Evolutionary conservation across 768 basidiomycete species (phyloP).

Genomic region (Leccinum broughii): DNA sequence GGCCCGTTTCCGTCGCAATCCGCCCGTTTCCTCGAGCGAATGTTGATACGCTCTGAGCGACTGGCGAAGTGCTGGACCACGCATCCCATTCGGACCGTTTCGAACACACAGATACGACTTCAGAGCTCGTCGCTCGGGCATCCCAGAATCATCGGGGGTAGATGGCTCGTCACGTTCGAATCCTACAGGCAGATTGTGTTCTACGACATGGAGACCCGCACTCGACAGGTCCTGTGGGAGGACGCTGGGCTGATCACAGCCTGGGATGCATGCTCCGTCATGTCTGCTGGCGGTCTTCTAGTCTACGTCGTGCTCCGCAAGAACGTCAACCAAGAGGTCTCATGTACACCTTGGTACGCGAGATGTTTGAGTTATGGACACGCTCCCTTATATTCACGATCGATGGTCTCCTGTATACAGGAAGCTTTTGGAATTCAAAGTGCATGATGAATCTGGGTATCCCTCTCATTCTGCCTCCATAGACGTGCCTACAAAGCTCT

Average conservation of each 20-base stretch:
- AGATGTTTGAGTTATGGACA: not conserved
- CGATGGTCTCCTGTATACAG: not conserved
- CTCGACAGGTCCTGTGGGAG: slow-evolving; percentile 7
- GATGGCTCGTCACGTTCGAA: slow-evolving; percentile 9
- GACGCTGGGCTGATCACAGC: not conserved
- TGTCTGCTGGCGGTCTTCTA: not conserved
- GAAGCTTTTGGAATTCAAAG: slow-evolving; percentile 3
- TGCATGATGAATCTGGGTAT: not conserved
- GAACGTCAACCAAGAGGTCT: not conserved
- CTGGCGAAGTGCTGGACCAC: slow-evolving; percentile 9
- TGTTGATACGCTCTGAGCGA: slow-evolving; percentile 4
- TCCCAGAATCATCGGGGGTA: slow-evolving; percentile 7
- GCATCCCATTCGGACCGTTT: slow-evolving; percentile 6
- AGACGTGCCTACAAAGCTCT: not conserved
- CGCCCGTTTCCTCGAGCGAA: slow-evolving; percentile 8
- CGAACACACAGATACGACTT: not conserved
- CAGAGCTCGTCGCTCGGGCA: not conserved
- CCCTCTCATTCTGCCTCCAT: not conserved
- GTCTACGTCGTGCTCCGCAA: not conserved
- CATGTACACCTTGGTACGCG: not conserved
- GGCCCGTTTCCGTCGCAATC: slow-evolving; percentile 13
- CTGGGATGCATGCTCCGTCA: slow-evolving; percentile 5
- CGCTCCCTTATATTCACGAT: not conserved
- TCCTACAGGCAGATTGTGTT: not conserved
- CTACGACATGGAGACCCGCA: slow-evolving; percentile 1